Percentiles rank a stretch among this genome's conserved stretches.
Conservation (phyloP, 495 filamentous ascomycete genomes). For the Penicillium robsamsonii region DNA sequence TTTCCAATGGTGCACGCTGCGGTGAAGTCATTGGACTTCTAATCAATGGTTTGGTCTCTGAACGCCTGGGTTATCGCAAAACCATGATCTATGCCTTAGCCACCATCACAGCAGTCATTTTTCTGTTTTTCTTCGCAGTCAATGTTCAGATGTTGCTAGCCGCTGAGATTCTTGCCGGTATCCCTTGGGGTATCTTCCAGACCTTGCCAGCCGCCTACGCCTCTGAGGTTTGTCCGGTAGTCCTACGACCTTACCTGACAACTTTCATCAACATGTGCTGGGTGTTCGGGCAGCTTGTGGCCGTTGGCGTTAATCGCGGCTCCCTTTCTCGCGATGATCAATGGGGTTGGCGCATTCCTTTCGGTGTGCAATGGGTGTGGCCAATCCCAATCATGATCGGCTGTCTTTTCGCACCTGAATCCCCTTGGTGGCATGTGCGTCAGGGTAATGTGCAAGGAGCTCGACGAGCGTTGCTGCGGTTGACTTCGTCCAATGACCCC, state of each 20-base stretch:
- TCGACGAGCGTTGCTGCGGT: constrained; percentile 55
- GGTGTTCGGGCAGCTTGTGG: constrained; percentile 68
- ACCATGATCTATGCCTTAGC: constrained; percentile 59
- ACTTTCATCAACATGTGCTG: constrained; percentile 75
- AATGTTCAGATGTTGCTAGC: constrained; percentile 59
- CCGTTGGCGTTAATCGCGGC: constrained; percentile 60
- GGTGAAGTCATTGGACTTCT: constrained; percentile 68
- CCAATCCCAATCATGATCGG: constrained; percentile 63
- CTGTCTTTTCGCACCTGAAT: constrained; percentile 64
- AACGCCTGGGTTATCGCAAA: constrained; percentile 61
- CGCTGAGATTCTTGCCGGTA: constrained; percentile 67
- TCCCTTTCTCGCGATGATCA: constrained; percentile 47
- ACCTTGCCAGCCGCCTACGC: constrained; percentile 70
- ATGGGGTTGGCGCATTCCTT: constrained; percentile 62
- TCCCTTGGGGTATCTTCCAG: constrained; percentile 75
- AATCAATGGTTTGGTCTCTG: constrained; percentile 63
- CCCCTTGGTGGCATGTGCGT: constrained; percentile 73
- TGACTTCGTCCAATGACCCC: constrained; percentile 51
- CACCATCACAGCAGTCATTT: constrained; percentile 58
- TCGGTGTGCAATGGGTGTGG: constrained; percentile 74
- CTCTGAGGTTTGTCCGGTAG: constrained; percentile 66
- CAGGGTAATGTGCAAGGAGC: constrained; percentile 60
- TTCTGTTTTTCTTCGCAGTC: constrained; percentile 66
- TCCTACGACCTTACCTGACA: constrained; percentile 66
- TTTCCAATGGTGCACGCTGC: constrained; percentile 56